These are phyloP conservation scores for Cyclotella atomus DNA, from an alignment of 108 stramenopile species.

Conservation along the genomic window DNA sequence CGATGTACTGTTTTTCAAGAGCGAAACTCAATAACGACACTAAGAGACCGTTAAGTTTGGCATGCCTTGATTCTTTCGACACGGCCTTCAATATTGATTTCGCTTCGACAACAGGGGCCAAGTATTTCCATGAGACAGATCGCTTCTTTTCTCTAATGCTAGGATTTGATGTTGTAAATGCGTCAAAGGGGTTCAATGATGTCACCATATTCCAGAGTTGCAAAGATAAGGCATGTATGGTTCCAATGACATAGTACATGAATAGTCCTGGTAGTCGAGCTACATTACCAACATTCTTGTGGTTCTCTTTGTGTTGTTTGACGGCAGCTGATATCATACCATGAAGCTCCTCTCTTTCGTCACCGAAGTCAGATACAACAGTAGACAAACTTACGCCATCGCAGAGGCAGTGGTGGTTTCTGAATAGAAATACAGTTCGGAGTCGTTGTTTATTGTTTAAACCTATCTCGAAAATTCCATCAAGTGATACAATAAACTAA, in stretches of 20 bases:
- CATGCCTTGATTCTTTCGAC: neutral
- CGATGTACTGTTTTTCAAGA: neutral
- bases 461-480: no score
- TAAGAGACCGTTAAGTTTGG: slow-evolving; percentile 35
- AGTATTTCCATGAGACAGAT: slow-evolving; percentile 28
- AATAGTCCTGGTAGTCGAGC: neutral
- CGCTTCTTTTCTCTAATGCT: neutral
- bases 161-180: slow-evolving; percentile 6
- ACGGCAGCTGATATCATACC: slow-evolving; percentile 11
- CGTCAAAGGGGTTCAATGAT: slow-evolving; percentile 36
- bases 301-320: slow-evolving; percentile 5
- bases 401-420: slow-evolving; percentile 26
- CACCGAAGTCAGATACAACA: slow-evolving; percentile 21
- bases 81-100: slow-evolving; percentile 25
- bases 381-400: slow-evolving; percentile 38
- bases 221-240: slow-evolving; percentile 8
- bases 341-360: slow-evolving; percentile 27
- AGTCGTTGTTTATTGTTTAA: no score
- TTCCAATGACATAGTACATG: slow-evolving; percentile 25
- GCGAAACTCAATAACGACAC: neutral
- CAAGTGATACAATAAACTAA: no score
- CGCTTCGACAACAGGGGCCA: slow-evolving; percentile 27
- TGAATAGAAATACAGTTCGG: slow-evolving; percentile 12
- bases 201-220: slow-evolving; percentile 42
- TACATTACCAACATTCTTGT: neutral